These are phyloP conservation scores for Epichloe typhina DNA, from an alignment of 2,329 filamentous ascomycete species.

Conservation along the genomic window DNA sequence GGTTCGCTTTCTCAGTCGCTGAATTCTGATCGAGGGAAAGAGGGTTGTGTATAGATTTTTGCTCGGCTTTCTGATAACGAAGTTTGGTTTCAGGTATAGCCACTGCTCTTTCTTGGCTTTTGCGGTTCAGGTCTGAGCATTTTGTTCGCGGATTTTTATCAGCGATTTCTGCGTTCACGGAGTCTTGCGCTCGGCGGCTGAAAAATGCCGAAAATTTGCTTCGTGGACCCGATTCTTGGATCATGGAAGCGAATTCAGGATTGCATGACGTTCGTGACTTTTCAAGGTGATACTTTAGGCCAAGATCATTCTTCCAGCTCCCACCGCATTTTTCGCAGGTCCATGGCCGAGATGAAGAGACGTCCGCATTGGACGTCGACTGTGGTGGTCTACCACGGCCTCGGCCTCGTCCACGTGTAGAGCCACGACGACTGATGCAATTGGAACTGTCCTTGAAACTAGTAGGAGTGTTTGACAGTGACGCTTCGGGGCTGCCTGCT, in stretches of 20 bases:
- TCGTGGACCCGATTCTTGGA: conserved; percentile 8
- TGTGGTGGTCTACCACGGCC: conserved; percentile 5
- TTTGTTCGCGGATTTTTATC: neutral
- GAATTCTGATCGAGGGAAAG: neutral
- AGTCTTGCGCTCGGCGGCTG: neutral
- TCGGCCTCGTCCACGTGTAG: conserved; percentile 1
- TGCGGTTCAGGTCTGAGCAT: neutral
- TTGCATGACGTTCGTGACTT: conserved; percentile 44
- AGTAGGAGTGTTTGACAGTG: neutral
- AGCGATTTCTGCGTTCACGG: neutral
- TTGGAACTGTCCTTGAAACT: neutral
- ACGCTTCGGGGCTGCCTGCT: neutral
- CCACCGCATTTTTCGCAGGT: conserved; percentile 40
- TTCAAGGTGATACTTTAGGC: conserved; percentile 44
- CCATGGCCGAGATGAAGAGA: conserved; percentile 19
- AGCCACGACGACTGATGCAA: neutral
- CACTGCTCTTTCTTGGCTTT: neutral
- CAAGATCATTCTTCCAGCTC: conserved; percentile 44
- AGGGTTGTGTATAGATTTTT: neutral
- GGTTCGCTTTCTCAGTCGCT: neutral
- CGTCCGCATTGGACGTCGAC: conserved; percentile 6
- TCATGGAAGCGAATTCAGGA: conserved; percentile 19
- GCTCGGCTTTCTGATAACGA: neutral
- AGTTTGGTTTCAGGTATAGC: neutral
- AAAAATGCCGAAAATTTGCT: conserved; percentile 6